Conservation (phyloP, 805 yeast species). For the Blastobotrys chiropterorum region DNA sequence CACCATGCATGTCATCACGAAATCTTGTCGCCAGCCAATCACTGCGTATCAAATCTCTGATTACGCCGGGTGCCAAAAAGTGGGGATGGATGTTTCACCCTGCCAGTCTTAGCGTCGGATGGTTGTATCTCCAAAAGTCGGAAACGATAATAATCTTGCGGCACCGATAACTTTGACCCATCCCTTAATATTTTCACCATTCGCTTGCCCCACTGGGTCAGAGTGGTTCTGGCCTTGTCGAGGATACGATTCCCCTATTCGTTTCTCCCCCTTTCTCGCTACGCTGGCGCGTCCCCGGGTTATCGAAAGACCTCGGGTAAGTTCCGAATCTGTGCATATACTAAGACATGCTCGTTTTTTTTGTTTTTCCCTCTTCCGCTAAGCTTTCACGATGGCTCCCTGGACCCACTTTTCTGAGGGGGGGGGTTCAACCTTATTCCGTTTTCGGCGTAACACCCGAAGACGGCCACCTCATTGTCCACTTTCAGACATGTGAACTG, state of each 20-base stretch:
- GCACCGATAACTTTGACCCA: too few species aligned
- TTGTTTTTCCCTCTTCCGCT: too few species aligned
- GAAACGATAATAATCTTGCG: background rate
- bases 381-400: background rate
- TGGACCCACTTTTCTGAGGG: background rate
- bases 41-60: background rate
- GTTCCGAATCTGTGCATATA: background rate
- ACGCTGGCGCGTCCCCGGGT: too few species aligned
- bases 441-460: background rate
- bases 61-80: background rate
- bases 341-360: too few species aligned
- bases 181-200: too few species aligned
- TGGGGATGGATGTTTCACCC: too few species aligned
- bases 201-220: too few species aligned
- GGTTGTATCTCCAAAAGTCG: background rate
- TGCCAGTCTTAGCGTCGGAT: background rate
- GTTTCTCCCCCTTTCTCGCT: too few species aligned
- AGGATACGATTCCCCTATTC: too few species aligned
- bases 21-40: background rate
- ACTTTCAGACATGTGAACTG: too few species aligned
- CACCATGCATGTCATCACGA: background rate
- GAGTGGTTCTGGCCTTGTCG: too few species aligned
- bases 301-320: too few species aligned
- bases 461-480: background rate
- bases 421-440: background rate